A percentile compares a stretch with the other conserved stretches of the same genome.
phyloP scores from a whole-genome alignment of 495 filamentous ascomycete species.

The Pyrenula aspistea region DNA sequence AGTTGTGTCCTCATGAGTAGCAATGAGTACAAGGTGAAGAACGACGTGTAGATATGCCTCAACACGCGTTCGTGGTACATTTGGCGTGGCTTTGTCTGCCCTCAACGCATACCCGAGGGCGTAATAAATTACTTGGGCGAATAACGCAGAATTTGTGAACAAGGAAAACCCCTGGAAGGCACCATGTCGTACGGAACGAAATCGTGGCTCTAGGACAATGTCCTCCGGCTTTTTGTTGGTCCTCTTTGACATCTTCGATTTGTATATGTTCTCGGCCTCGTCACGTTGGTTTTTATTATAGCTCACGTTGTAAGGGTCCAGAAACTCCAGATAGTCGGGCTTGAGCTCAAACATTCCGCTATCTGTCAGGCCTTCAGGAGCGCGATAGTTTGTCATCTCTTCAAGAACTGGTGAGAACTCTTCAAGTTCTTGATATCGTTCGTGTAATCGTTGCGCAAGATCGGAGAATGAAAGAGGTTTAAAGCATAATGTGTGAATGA shows the following conservation, averaged over 20 bases:
- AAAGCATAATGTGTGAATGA: constrained; percentile 91
- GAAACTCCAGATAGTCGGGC: constrained; percentile 64
- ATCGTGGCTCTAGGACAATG: constrained; percentile 84
- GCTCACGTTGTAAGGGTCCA: constrained; percentile 90
- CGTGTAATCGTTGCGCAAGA: constrained; percentile 56
- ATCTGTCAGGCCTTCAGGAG: constrained; percentile 84
- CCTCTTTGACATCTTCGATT: constrained; percentile 74
- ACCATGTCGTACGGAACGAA: constrained; percentile 65
- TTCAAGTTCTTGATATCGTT: constrained; percentile 62
- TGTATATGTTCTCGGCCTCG: constrained; percentile 82
- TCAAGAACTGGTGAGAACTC: constrained; percentile 72
- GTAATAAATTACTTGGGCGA: constrained; percentile 84
- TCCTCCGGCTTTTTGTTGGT: constrained; percentile 70
- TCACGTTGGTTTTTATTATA: constrained; percentile 96
- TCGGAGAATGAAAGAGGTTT: constrained; percentile 91
- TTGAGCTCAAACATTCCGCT: constrained; percentile 90
- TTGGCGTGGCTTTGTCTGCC: constrained; percentile 49
- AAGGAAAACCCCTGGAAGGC: constrained; percentile 60
- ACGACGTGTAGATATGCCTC: constrained; percentile 89
- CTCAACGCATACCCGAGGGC: constrained; percentile 66
- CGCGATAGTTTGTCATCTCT: constrained; percentile 76
- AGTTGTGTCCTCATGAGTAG: constrained; percentile 65
- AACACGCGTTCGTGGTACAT: constrained; percentile 65
- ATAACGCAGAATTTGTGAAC: constrained; percentile 74
- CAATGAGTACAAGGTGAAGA: constrained; percentile 73